A percentile compares a stretch with the other conserved stretches of the same genome.
phyloP scores from a whole-genome alignment of 2,329 filamentous ascomycete genomes.

The Escovopsis sp. region DNA sequence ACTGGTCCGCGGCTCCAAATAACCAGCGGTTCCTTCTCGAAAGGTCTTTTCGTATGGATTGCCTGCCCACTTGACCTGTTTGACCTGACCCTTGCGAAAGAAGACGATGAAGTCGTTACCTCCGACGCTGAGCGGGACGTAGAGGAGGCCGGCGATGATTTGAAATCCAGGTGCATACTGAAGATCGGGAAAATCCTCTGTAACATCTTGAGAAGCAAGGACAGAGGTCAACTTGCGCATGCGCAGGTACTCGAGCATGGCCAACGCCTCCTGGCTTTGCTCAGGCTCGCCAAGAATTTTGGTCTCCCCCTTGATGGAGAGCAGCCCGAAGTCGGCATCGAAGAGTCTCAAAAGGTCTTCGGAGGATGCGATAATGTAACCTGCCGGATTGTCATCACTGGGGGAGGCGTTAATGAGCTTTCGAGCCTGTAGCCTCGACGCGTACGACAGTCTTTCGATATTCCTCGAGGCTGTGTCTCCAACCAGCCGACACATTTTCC shows the following conservation, averaged over 20 bases:
- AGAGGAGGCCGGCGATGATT: slow-evolving; percentile 61
- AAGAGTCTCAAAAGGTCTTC: slow-evolving; percentile 75
- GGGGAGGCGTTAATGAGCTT: slow-evolving; percentile 81
- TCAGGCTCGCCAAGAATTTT: slow-evolving; percentile 66
- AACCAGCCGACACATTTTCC: slow-evolving; percentile 81
- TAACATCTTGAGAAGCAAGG: slow-evolving; percentile 62
- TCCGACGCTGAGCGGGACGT: slow-evolving; percentile 63
- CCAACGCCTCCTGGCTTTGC: slow-evolving; percentile 69
- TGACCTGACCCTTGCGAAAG: slow-evolving; percentile 63
- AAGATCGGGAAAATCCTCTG: slow-evolving; percentile 65
- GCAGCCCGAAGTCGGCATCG: slow-evolving; percentile 70
- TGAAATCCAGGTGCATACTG: slow-evolving; percentile 67
- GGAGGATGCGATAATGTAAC: slow-evolving; percentile 80
- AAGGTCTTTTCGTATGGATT: slow-evolving; percentile 73
- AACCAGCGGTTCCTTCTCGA: slow-evolving; percentile 56
- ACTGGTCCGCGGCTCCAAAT: slow-evolving; percentile 63
- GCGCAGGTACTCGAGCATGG: slow-evolving; percentile 71
- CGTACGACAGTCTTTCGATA: slow-evolving; percentile 76
- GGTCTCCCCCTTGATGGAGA: slow-evolving; percentile 78
- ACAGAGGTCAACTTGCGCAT: slow-evolving; percentile 63
- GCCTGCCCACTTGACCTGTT: slow-evolving; percentile 71
- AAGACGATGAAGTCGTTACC: slow-evolving; percentile 83
- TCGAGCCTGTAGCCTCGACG: slow-evolving; percentile 67
- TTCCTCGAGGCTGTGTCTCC: slow-evolving; percentile 78
- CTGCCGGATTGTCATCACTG: slow-evolving; percentile 67